Conservation (phyloP, 169 alveolate genomes). For the Amoebophrya sp. region DNA sequence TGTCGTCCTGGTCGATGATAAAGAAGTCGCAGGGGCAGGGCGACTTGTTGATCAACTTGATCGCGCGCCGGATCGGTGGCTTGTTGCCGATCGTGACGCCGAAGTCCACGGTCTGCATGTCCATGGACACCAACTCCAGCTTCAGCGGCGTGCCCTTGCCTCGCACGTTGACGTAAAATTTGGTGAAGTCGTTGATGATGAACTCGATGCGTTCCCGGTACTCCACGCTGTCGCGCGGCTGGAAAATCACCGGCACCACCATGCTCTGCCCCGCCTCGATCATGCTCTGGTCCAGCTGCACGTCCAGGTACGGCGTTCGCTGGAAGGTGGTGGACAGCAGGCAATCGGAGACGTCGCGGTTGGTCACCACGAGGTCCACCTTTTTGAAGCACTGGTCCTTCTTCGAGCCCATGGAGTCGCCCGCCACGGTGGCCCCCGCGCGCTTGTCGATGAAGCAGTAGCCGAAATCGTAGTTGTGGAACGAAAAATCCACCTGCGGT, state of each 20-base stretch:
- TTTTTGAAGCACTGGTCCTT: constrained; percentile 38
- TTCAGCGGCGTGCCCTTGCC: constrained; percentile 14
- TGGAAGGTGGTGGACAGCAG: constrained; percentile 68
- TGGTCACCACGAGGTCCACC: constrained; percentile 68
- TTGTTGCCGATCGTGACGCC: constrained; percentile 35
- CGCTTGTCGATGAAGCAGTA: constrained; percentile 70
- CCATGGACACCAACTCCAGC: constrained; percentile 24
- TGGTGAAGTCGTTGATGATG: constrained; percentile 34
- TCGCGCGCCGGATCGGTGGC: not conserved
- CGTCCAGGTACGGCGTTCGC: constrained; percentile 59
- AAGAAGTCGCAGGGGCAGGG: constrained; percentile 24
- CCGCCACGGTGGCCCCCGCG: constrained; percentile 30
- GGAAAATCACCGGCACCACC: constrained; percentile 34
- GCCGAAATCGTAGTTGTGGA: constrained; percentile 77
- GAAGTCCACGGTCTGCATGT: constrained; percentile 38
- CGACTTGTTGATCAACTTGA: constrained; percentile 26
- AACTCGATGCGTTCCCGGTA: constrained; percentile 34
- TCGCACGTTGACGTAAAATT: constrained; percentile 20
- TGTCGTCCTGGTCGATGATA: constrained; percentile 15
- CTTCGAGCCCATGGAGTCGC: constrained; percentile 8
- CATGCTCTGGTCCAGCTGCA: constrained; percentile 53
- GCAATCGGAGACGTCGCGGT: constrained; percentile 72
- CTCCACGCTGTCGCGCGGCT: constrained; percentile 22
- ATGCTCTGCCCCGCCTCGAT: constrained; percentile 60
- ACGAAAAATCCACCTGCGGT: constrained; percentile 79